Base-by-base conservation (phyloP, 169 alveolate species). In the Plasmodium yoelii region DNA sequence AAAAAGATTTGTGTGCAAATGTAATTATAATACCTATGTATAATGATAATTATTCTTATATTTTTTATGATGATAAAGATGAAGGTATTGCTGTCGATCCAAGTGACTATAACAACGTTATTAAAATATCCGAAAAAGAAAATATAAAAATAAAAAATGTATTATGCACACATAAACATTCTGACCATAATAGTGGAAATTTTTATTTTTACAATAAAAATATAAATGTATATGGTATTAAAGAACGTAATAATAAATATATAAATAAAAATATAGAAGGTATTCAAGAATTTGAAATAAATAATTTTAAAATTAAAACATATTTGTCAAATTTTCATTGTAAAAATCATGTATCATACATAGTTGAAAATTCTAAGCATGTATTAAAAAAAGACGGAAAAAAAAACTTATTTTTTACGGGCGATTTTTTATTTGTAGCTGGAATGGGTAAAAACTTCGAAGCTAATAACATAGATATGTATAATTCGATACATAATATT, bases 371-470 rank as follows among this genome's bases (percentile, higher is more conserved):
- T 61, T 12, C 65, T 6, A 5, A 34, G 4, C 42, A 34, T 34
- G 42, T 0, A 34, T 34, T 4, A 34, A 51, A 61, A 47, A 75
- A 69, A 4, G 18, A 53, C 18, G 28, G 42, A 15, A 46, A 42
- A 75, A 75, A 75, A 26, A 75, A 75, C 46, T 15, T 75, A 3
- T 75, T 75, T 75, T 75, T 75, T 51, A 75, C 88, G 2, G 88
- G 88, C 0, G 88, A 75, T 28, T 75, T 75, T 63, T 63, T 75
- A 67, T 75, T 75, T 56, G 47, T 75, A 75, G 46, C 77, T 61
- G 88, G 88, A 63, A 55, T 75, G n/a, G 88, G 88, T 13, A 75
- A 61, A 75, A 75, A 75, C 47, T 75, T 75, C 10, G 77, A 75
- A 75, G 68, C 55, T n/a, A 51, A 75, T 24, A 75, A 63, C 63